phyloP scores from a whole-genome alignment of 306 rosid genomes.

The Albizia julibrissin region DNA sequence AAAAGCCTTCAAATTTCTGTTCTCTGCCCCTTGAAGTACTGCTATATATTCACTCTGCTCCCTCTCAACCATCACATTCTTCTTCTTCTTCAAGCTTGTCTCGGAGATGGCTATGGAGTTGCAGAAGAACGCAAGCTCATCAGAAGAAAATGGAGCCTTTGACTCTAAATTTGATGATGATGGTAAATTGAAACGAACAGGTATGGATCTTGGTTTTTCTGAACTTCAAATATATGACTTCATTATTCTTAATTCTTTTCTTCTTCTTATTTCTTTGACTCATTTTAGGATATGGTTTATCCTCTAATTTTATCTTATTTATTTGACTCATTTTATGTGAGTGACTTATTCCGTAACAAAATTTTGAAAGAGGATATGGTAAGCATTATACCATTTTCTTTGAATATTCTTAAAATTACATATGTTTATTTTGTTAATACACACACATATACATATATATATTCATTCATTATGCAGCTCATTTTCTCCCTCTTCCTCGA shows the following conservation, averaged over 20 bases:
- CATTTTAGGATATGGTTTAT: background rate
- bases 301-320: background rate
- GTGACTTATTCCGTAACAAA: background rate
- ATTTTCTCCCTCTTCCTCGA: too few relatives aligned
- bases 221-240: background rate
- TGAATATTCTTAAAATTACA: too few relatives aligned
- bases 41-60: background rate
- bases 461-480: too few relatives aligned
- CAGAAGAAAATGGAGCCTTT: background rate
- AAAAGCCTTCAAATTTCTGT: background rate
- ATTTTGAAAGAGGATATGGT: too few relatives aligned
- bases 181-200: slow-evolving; percentile 41
- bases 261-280: background rate
- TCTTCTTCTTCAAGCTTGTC: background rate
- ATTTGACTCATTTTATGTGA: background rate
- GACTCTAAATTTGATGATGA: slow-evolving; percentile 46
- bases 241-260: background rate
- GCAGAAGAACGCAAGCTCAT: background rate
- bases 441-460: too few relatives aligned
- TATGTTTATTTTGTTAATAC: too few relatives aligned
- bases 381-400: background rate
- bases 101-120: slow-evolving; percentile 11
- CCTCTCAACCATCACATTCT: background rate
- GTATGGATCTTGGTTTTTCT: slow-evolving; percentile 16
- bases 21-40: background rate